Conservation (phyloP, 768 basidiomycete species). For the Lentinula aciculospora region DNA sequence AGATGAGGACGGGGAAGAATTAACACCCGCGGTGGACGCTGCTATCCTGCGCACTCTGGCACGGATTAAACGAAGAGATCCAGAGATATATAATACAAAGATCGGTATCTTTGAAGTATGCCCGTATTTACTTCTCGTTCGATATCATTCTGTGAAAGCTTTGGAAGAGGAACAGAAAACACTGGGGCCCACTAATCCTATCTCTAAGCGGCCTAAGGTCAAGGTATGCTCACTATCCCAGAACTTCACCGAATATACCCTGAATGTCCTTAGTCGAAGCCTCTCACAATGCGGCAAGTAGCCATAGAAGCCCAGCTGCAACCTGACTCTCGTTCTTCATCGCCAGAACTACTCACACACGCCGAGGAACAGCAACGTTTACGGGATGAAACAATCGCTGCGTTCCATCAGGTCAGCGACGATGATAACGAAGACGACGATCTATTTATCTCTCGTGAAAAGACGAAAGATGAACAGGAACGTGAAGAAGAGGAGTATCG, state of each 20-base stretch:
- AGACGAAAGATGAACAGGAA: conserved; percentile 72
- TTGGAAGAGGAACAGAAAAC: conserved; percentile 61
- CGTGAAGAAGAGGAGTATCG: conserved; percentile 84
- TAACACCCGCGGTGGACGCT: conserved; percentile 89
- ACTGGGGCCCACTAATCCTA: conserved; percentile 28
- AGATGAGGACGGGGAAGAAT: conserved; percentile 91
- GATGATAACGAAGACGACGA: conserved; percentile 48
- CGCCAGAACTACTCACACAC: conserved; percentile 60
- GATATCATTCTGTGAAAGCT: background rate
- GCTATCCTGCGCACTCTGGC: conserved; percentile 91
- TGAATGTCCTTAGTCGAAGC: conserved; percentile 45
- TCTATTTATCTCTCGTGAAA: conserved; percentile 68
- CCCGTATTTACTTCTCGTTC: conserved; percentile 1
- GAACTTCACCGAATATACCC: background rate
- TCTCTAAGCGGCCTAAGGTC: conserved; percentile 28
- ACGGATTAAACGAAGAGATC: conserved; percentile 76
- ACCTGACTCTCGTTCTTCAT: conserved; percentile 48
- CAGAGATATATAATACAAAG: conserved; percentile 71
- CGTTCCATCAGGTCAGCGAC: conserved; percentile 55
- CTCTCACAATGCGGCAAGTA: conserved; percentile 70
- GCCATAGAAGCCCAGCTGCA: conserved; percentile 58
- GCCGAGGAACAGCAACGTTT: conserved; percentile 73
- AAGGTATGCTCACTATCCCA: conserved; percentile 34
- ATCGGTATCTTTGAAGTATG: conserved; percentile 80
- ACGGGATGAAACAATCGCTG: conserved; percentile 77